Evolutionary conservation across 2,329 filamentous ascomycete genomes (phyloP).

Genomic region (Coniella vitis): DNA sequence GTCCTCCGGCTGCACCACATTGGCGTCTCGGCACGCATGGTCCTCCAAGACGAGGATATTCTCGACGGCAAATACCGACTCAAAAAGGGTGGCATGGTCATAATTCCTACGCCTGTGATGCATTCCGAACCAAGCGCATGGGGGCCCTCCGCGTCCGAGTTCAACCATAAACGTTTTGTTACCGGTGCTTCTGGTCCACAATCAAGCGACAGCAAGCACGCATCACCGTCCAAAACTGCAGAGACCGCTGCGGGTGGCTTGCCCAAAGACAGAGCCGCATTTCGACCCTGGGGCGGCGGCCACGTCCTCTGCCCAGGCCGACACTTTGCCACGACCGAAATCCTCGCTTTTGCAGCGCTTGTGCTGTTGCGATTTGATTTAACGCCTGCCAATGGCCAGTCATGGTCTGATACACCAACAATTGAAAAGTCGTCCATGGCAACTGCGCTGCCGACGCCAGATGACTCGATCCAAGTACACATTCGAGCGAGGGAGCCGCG

Average conservation of each 20-base stretch:
- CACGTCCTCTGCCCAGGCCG: constrained; percentile 2
- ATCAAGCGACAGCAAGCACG: not conserved
- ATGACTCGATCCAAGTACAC: too few relatives aligned
- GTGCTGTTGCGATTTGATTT: too few relatives aligned
- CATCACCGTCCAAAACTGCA: not conserved
- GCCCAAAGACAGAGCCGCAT: constrained; percentile 24
- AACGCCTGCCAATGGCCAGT: too few relatives aligned
- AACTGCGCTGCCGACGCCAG: too few relatives aligned
- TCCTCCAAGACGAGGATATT: constrained; percentile 2
- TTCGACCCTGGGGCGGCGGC: constrained; percentile 19
- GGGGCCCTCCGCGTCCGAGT: not conserved
- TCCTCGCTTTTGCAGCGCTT: too few relatives aligned
- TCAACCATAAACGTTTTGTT: constrained; percentile 6
- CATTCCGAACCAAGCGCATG: not conserved
- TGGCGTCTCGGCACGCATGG: constrained; percentile 21
- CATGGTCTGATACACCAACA: too few relatives aligned
- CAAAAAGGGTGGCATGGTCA: constrained; percentile 12
- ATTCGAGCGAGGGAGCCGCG: too few relatives aligned
- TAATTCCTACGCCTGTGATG: constrained; percentile 1
- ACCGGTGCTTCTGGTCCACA: not conserved
- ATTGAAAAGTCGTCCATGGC: too few relatives aligned
- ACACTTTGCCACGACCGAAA: not conserved
- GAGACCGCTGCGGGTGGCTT: not conserved
- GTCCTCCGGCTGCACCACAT: constrained; percentile 28
- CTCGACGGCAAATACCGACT: constrained; percentile 12